Base-by-base conservation (phyloP, 2,329 filamentous ascomycete genomes). In the Zymoseptoria ardabiliae region DNA sequence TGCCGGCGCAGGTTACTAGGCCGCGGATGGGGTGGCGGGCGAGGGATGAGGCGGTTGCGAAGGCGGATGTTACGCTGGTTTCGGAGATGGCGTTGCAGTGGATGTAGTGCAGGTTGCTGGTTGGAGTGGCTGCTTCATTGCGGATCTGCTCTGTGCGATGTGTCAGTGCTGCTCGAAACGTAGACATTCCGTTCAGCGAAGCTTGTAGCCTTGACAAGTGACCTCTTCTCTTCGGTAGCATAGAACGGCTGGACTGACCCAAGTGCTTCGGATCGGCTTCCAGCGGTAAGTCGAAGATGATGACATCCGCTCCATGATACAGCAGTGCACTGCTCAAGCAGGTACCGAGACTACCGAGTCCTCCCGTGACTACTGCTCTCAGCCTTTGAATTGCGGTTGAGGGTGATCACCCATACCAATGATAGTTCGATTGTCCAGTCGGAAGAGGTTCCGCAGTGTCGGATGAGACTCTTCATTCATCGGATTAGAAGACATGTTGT, bases 1-100 rank as follows among this genome's bases (percentile, higher is more conserved):
- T 89, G 1, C 85, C 87, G 0, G 87, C 87, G 0, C 86, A 86
- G 0, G 86, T 86, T 53, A 96, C 84, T 58, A 96, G 76, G 0
- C 91, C 91, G 70, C 96, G 90, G 62, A 96, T 21, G 13, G 50
- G 50, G 5, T 19, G 19, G 6, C 50, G 50, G 1, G 50, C 20
- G 5, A 21, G 20, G 1, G 50, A 51, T 5, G 3, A 2, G 20
- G 50, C 50, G 0, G 1, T 51, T 5, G 10, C 10, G 7, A 51
- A 51, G 3, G 50, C 22, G 1, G 3, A 1, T 20, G 20, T 23
- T 2, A 23, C 22, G 20, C 20, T 51, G 5, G 6, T 19, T 13
- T 21, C 50, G 20, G 6, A 2, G 3, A 6, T 51, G n/a, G 22
- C 50, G 22, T 51, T 23, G 50, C 50, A 51, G 10, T 21, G 50